Evolutionary conservation across 164 flowering plant genomes (phyloP).

Genomic region (Magnolia changhungtana): DNA sequence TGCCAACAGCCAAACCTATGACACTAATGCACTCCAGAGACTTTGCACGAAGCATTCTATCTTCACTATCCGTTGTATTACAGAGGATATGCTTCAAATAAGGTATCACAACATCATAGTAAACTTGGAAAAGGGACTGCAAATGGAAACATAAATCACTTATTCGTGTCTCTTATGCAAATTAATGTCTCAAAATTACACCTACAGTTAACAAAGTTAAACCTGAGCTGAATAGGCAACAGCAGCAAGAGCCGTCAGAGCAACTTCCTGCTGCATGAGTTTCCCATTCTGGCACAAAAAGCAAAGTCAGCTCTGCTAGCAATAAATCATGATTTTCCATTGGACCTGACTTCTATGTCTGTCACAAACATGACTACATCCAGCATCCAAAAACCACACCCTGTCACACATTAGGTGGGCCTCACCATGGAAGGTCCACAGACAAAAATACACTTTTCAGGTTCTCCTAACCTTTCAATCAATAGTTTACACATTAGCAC

Average conservation of each 20-base stretch:
- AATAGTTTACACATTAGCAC: too few relatives aligned
- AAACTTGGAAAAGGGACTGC: constrained; percentile 25
- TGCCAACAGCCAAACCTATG: constrained; percentile 43
- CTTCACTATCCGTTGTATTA: constrained; percentile 24
- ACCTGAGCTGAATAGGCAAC: constrained; percentile 39
- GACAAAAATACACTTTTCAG: too few relatives aligned
- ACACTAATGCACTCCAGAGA: constrained; percentile 35
- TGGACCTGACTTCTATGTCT: too few relatives aligned
- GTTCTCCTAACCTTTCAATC: too few relatives aligned
- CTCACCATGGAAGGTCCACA: too few relatives aligned
- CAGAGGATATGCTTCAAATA: constrained; percentile 26
- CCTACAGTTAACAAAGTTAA: not conserved
- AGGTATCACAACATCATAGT: constrained; percentile 27
- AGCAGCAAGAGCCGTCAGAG: constrained; percentile 35
- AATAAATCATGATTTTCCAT: not conserved
- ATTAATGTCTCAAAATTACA: not conserved
- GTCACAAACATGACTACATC: too few relatives aligned
- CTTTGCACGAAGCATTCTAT: constrained; percentile 36
- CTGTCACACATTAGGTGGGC: too few relatives aligned
- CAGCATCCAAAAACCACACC: too few relatives aligned
- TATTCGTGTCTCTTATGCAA: not conserved
- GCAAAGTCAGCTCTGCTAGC: not conserved
- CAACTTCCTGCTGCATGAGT: constrained; percentile 34
- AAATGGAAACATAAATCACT: not conserved
- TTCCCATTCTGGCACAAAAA: constrained; percentile 24